Base-by-base conservation (phyloP, 441 rosid genomes). In the Omphalea diandra region DNA sequence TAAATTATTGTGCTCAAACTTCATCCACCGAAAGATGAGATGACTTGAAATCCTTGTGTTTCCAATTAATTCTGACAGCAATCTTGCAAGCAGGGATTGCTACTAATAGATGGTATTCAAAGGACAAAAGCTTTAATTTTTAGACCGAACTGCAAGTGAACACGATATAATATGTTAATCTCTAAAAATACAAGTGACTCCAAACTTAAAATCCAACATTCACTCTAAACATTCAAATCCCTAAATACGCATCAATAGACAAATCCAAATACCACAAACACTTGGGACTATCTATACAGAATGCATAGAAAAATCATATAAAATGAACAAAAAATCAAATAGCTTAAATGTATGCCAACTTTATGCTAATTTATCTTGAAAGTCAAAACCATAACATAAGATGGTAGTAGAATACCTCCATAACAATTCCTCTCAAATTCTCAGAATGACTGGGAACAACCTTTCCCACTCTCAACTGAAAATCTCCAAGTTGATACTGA, bases 401-500 rank as follows among this genome's bases (percentile, higher is more conserved):
- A 36, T 20, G 29, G 44, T 22, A 44, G 49, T 44, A 56, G 46
- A 27, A 38, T 83, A 92, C 98, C 98, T 95, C 99, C 98, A 95
- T 87, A 5, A 93, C 86, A 32, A 93, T 89, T 71, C 95, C 98
- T 82, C 98, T 80, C 82, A 93, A 76, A 74, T 72, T 93, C 83
- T 90, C 98, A 1, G 95, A 89, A 71, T 85, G 93, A 68, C 77
- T 84, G 1, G 93, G 88, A 53, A 83, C 88, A 61, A 92, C 94
- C 73, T 90, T 93, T 62, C 98, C 96, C 55, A 93, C 94, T 77
- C 97, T 82, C 74, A 93, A 77, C 33, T 89, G 85, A 68, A 93
- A 89, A 75, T 95, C 98, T 31, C 96, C 97, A 10, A 95, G 86
- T 35, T 84, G 95, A 80, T 90, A 89, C 74, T 93, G 97, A 82